phyloP scores from a whole-genome alignment of 495 filamentous ascomycete genomes.

The Thermothielavioides terrestris region DNA sequence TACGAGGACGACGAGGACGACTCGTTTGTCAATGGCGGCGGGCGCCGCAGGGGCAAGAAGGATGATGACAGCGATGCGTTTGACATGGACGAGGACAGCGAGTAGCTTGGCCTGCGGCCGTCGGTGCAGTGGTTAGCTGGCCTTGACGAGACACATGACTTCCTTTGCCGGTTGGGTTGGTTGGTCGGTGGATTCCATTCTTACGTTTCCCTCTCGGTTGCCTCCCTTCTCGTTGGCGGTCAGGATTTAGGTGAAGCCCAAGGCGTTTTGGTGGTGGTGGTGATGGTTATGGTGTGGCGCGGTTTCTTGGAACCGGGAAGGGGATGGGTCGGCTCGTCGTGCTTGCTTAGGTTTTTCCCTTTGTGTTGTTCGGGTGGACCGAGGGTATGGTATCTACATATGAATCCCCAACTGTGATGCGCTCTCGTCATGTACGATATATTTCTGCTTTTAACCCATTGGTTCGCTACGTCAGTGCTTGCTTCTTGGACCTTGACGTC shows the following conservation, averaged over 20 bases:
- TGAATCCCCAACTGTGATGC: too few species aligned
- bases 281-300: too few species aligned
- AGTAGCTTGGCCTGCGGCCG: background rate
- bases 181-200: too few species aligned
- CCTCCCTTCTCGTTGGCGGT: too few species aligned
- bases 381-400: too few species aligned
- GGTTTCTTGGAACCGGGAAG: too few species aligned
- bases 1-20: constrained; percentile 27
- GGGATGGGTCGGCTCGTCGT: too few species aligned
- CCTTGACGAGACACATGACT: background rate
- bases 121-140: background rate
- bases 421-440: background rate
- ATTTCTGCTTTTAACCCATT: too few species aligned
- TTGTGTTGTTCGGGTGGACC: background rate
- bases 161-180: background rate
- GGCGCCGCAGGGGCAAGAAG: background rate
- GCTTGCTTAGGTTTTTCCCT: background rate
- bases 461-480: too few species aligned
- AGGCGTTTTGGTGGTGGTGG: too few species aligned
- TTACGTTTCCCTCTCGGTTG: too few species aligned
- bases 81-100: constrained; percentile 22
- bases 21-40: background rate
- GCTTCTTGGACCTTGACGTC: background rate
- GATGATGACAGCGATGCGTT: constrained; percentile 10
- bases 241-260: too few species aligned